Evolutionary conservation across 1,284 basidiomycete species (phyloP).

Genomic region (Apiotrichum montevideense): DNA sequence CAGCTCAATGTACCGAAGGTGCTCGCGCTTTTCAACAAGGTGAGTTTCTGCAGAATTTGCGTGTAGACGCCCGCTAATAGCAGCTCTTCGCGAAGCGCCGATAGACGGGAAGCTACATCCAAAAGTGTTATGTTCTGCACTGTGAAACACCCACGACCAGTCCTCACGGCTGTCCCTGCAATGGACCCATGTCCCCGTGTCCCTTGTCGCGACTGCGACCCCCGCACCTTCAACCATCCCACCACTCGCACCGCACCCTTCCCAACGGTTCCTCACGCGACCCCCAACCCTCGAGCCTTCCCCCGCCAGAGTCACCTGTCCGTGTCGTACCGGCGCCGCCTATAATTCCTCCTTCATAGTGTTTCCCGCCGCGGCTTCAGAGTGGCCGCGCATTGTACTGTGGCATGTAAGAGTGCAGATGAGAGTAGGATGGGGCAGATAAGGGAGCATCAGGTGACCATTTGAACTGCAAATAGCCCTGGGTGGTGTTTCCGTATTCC

Average conservation of each 20-base stretch:
- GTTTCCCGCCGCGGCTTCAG: background rate
- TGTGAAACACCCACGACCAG: no score
- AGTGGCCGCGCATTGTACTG: constrained; percentile 7
- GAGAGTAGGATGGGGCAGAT: no score
- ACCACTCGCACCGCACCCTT: no score
- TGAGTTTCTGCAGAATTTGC: constrained; percentile 33
- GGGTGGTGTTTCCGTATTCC: no score
- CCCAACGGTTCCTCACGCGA: no score
- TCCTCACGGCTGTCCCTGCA: no score
- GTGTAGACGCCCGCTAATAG: background rate
- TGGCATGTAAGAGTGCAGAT: constrained; percentile 9
- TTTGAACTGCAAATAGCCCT: no score
- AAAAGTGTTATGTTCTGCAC: background rate
- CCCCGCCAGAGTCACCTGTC: background rate
- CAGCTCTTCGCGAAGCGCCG: constrained; percentile 14
- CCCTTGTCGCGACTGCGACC: no score
- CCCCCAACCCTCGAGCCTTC: background rate
- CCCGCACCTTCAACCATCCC: no score
- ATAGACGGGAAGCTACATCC: background rate
- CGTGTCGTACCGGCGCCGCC: background rate
- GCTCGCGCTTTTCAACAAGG: constrained; percentile 81
- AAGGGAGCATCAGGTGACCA: no score
- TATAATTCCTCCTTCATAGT: background rate
- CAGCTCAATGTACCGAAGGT: constrained; percentile 95
- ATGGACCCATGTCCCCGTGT: no score